phyloP scores from a whole-genome alignment of 164 flowering plant species.

The Protea cynaroides region DNA sequence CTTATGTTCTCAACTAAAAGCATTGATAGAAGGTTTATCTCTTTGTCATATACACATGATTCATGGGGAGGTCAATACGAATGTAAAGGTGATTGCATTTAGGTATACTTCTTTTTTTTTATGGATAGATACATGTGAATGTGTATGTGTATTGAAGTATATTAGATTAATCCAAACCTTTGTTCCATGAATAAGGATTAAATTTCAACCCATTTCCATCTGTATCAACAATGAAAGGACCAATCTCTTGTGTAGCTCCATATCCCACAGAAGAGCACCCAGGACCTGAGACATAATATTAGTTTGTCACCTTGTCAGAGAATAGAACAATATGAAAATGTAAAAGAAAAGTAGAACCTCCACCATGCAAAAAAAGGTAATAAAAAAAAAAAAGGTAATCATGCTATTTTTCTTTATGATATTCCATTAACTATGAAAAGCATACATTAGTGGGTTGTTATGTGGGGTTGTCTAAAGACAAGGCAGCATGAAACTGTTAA shows the following conservation, averaged over 20 bases:
- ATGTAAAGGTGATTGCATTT: no score
- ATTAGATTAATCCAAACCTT: slow-evolving; percentile 28
- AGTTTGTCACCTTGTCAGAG: slow-evolving; percentile 27
- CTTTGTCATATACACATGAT: neutral
- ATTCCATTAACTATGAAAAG: neutral
- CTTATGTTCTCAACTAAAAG: no score
- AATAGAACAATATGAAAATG: no score
- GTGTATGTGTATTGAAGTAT: neutral
- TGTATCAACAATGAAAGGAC: slow-evolving; percentile 77
- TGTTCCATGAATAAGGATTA: slow-evolving; percentile 71
- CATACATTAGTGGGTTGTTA: neutral
- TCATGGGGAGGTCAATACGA: neutral
- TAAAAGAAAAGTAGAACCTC: no score
- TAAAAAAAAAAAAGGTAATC: neutral
- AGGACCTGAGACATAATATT: slow-evolving; percentile 64
- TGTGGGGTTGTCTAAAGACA: slow-evolving; percentile 18
- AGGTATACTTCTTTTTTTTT: no score
- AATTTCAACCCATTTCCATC: slow-evolving; percentile 45
- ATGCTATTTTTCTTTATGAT: neutral
- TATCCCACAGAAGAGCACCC: slow-evolving; percentile 99
- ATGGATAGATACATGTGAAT: neutral
- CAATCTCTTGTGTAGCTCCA: slow-evolving; percentile 98
- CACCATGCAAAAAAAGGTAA: no score
- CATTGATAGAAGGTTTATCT: neutral
- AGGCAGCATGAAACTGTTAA: slow-evolving; percentile 12